Evolutionary conservation across 202 grass and related monocot genomes (phyloP).

Genomic region (Schoenoplectus tabernaemontani): DNA sequence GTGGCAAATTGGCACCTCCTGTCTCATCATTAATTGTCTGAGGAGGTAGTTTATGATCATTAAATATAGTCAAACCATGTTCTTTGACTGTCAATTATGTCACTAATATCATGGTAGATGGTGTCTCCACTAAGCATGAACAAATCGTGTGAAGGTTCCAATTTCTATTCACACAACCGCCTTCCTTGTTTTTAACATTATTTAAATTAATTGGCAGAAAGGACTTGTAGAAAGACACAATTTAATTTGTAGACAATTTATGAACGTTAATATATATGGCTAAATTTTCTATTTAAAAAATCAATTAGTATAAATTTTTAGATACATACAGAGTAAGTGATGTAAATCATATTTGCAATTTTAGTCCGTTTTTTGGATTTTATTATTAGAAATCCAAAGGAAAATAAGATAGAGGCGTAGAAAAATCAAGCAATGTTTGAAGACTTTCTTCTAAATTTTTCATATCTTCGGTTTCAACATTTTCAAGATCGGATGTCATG

Average conservation of each 20-base stretch:
- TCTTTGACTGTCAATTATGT: conserved; percentile 12
- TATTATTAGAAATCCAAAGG: not conserved
- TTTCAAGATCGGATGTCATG: not conserved
- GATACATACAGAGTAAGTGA: too few species aligned
- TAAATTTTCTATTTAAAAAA: too few species aligned
- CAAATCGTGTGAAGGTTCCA: not conserved
- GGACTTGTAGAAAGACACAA: not conserved
- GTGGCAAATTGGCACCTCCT: conserved; percentile 1
- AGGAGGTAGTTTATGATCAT: not conserved
- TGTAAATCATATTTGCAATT: too few species aligned
- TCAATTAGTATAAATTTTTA: too few species aligned
- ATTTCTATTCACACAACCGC: conserved; percentile 1
- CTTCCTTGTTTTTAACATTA: not conserved
- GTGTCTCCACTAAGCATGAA: not conserved
- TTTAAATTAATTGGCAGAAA: not conserved
- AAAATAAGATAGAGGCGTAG: too few species aligned
- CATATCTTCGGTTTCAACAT: not conserved
- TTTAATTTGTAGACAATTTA: not conserved
- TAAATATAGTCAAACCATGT: conserved; percentile 19
- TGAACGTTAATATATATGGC: too few species aligned
- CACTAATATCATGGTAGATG: not conserved
- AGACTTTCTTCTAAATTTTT: too few species aligned
- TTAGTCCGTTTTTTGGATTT: too few species aligned
- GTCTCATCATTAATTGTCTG: not conserved
- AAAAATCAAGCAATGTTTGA: too few species aligned